Percentiles rank a stretch among this genome's conserved stretches.
Conservation (phyloP, 495 filamentous ascomycete genomes). For the Lasiosphaeria hispida region DNA sequence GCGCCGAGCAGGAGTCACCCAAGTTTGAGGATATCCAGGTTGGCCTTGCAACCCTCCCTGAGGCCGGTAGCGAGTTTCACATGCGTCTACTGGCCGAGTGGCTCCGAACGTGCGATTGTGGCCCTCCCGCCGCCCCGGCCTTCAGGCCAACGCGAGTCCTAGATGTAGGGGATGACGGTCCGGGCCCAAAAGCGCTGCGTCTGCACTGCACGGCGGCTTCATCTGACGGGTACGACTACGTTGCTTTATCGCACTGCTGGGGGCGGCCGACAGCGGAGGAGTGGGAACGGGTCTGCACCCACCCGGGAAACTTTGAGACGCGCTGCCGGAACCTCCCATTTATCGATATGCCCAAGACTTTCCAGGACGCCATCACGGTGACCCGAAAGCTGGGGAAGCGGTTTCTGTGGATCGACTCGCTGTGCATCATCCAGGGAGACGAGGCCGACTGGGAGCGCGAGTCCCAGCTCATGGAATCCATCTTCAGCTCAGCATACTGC, state of each 20-base stretch:
- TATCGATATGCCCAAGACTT: background rate
- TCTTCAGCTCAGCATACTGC: conserved; percentile 33
- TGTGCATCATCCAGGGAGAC: conserved; percentile 1
- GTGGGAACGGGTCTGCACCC: background rate
- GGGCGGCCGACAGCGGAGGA: background rate
- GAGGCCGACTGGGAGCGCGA: conserved; percentile 15
- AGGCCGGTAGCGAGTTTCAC: too few relatives aligned
- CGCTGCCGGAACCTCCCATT: background rate
- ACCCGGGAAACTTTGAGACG: background rate
- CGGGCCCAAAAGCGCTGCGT: background rate
- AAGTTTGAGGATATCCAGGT: too few relatives aligned
- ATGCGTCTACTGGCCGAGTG: too few relatives aligned
- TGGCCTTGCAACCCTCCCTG: too few relatives aligned
- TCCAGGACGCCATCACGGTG: conserved; percentile 3
- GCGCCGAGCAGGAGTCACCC: too few relatives aligned
- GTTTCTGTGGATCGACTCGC: conserved; percentile 5
- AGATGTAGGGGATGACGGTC: background rate
- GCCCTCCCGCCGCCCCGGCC: too few relatives aligned
- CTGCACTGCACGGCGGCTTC: background rate
- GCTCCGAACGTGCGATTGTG: too few relatives aligned
- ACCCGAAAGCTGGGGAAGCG: background rate
- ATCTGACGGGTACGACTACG: background rate
- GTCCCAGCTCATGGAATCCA: conserved; percentile 31
- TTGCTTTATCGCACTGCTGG: conserved; percentile 2
- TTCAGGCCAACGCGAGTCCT: too few relatives aligned